These are phyloP conservation scores for Globisporangium emineosum DNA, from an alignment of 352 stramenopile species.

Conservation along the genomic window DNA sequence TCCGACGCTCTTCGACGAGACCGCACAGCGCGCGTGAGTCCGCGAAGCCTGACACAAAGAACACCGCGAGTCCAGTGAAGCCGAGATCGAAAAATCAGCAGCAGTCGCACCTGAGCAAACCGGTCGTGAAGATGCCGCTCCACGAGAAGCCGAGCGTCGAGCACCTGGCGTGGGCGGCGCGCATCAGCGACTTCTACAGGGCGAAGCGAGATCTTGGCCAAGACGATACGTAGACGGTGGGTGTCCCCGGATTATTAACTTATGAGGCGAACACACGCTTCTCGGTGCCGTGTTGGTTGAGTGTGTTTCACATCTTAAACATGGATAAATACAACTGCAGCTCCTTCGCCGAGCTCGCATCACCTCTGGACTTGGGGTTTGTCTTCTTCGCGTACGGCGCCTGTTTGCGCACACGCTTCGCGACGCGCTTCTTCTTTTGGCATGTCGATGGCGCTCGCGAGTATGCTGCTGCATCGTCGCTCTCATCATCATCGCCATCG, in stretches of 20 bases:
- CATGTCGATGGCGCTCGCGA: background rate
- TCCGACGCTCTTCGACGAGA: background rate
- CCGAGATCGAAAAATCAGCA: background rate
- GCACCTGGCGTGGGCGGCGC: slow-evolving; percentile 55
- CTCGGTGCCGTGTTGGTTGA: background rate
- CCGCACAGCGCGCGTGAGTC: background rate
- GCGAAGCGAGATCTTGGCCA: slow-evolving; percentile 2
- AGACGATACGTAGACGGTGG: background rate
- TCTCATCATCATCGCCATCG: slow-evolving; percentile 6
- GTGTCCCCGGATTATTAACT: background rate
- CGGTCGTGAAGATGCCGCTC: slow-evolving; percentile 8
- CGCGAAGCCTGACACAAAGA: background rate
- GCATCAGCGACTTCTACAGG: slow-evolving; percentile 51
- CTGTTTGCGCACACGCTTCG: slow-evolving; percentile 11
- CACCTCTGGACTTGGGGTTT: background rate
- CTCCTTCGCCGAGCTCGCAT: slow-evolving; percentile 35
- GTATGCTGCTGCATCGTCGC: background rate
- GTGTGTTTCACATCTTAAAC: slow-evolving; percentile 33
- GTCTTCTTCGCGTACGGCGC: slow-evolving; percentile 26
- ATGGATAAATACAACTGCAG: slow-evolving; percentile 57
- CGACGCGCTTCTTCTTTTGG: slow-evolving; percentile 1
- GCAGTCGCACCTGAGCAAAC: background rate
- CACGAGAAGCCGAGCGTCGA: slow-evolving; percentile 25
- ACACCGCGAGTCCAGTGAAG: background rate
- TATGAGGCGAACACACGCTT: background rate